Base-by-base conservation (phyloP, 257 asterid species). In the Solanum virginianum region DNA sequence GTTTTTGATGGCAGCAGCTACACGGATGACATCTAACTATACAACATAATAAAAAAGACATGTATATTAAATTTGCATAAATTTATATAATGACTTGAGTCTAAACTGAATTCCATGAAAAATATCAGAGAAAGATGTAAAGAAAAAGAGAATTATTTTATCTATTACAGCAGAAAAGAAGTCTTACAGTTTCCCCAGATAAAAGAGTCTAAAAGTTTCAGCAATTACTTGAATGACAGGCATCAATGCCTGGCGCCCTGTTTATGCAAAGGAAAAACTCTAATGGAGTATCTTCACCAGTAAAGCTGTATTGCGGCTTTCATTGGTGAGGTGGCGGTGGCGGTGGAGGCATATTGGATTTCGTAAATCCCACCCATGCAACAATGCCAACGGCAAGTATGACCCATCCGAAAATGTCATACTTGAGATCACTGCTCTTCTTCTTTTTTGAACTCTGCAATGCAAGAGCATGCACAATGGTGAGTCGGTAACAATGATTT, bases 291-390 rank as follows among this genome's bases (percentile, higher is more conserved):
- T 22, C 81, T 74, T 75, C 60, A 54, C 9, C 63, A 49, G 47
- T 77, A 51, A 51, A 26, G 26, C 82, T 26, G 47, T 20, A n/a
- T 60, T 62, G 55, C 22, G 59, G 79, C 87, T 68, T 69, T 89
- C 88, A 91, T 88, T 92, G 85, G 16, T 90, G 84, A 32, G 93
- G 89, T 16, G 91, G 93, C 1, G 53, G 47, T 0, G 81, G 80
- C 1, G 90, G 87, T 7, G 93, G 91, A 2, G 94, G 90, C 84
- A 85, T 72, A 68, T 89, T 87, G 24, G 94, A 88, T 85, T 90
- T 91, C 7, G 96, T 90, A 36, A 93, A 89, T 22, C 93, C 94
- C 14, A 93, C 91, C 96, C 94, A 93, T 18, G 92, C 94, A 80
- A 90, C 93, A 66, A 93, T 90, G 22, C 96, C 92, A 80, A 90